A percentile compares a stretch with the other conserved stretches of the same genome.
phyloP scores from a whole-genome alignment of 352 stramenopile genomes.

The Phytopythium cucurbitacearum region DNA sequence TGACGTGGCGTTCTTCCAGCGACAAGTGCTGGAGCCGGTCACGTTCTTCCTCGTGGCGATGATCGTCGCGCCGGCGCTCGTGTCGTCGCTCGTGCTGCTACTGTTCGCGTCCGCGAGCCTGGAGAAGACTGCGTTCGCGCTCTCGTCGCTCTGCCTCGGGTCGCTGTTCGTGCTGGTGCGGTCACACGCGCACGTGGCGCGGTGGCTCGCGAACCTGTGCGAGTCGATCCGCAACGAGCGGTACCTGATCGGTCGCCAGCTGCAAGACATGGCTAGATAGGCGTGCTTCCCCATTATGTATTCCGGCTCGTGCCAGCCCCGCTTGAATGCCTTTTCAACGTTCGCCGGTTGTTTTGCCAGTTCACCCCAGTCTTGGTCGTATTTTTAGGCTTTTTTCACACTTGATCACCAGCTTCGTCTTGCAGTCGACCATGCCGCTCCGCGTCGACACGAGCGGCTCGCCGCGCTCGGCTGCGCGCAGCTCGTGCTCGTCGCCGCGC shows the following conservation, averaged over 20 bases:
- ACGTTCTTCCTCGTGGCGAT: constrained; percentile 38
- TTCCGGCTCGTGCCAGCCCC: background rate
- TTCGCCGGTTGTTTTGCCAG: too few relatives aligned
- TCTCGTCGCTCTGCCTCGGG: constrained; percentile 44
- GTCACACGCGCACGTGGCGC: constrained; percentile 41
- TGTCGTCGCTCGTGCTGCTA: constrained; percentile 37
- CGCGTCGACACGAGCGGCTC: constrained; percentile 6
- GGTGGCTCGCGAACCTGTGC: constrained; percentile 65
- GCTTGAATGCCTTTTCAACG: too few relatives aligned
- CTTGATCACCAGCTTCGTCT: too few relatives aligned
- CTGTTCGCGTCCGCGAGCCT: constrained; percentile 19
- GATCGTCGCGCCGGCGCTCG: constrained; percentile 48
- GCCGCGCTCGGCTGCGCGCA: constrained; percentile 6
- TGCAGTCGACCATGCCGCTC: constrained; percentile 12
- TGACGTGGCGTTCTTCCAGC: constrained; percentile 58
- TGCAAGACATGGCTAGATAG: constrained; percentile 84
- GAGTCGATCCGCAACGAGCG: constrained; percentile 87
- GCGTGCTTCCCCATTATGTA: background rate
- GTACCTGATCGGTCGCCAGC: constrained; percentile 81
- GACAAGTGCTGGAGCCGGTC: constrained; percentile 59
- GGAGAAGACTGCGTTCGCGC: constrained; percentile 51
- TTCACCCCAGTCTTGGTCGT: too few relatives aligned
- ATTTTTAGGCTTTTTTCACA: too few relatives aligned
- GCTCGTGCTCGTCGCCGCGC: constrained; percentile 26
- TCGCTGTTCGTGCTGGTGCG: constrained; percentile 26